Percentiles rank a stretch among this genome's conserved stretches.
phyloP scores from a whole-genome alignment of 164 flowering plant genomes.

The Cinnamomum micranthum region DNA sequence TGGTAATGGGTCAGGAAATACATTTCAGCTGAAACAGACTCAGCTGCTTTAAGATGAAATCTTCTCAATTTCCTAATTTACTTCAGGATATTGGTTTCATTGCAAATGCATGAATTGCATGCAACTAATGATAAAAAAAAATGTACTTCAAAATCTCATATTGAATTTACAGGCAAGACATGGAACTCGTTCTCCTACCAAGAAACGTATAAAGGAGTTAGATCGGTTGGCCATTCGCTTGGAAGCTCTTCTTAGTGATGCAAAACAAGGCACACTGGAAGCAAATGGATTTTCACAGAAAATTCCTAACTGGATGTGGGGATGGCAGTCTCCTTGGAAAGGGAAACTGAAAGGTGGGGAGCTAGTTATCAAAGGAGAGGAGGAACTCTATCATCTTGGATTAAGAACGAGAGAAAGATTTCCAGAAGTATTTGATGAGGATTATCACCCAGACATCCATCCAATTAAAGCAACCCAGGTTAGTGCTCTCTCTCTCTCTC shows the following conservation, averaged over 20 bases:
- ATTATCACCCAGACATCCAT: constrained; percentile 83
- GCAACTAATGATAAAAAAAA: too few species aligned
- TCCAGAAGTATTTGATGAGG: constrained; percentile 56
- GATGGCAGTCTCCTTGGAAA: constrained; percentile 93
- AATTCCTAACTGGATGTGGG: constrained; percentile 70
- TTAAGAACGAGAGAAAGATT: constrained; percentile 59
- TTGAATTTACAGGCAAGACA: constrained; percentile 68
- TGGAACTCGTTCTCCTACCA: constrained; percentile 95
- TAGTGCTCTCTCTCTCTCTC: background rate
- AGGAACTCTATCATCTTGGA: constrained; percentile 78
- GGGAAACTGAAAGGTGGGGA: constrained; percentile 85
- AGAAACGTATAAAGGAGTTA: constrained; percentile 69
- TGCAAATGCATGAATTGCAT: too few species aligned
- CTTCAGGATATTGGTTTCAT: too few species aligned
- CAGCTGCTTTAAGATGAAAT: too few species aligned
- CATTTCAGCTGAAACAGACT: too few species aligned
- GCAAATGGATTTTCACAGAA: constrained; percentile 24
- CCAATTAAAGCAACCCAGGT: constrained; percentile 83
- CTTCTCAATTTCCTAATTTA: too few species aligned
- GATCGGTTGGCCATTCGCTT: constrained; percentile 49
- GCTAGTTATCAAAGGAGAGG: constrained; percentile 66
- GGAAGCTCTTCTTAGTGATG: constrained; percentile 50
- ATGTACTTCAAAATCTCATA: background rate
- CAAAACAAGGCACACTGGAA: constrained; percentile 24
- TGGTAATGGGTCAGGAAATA: too few species aligned